phyloP scores from a whole-genome alignment of 495 filamentous ascomycete genomes.

The Neurospora sp. region DNA sequence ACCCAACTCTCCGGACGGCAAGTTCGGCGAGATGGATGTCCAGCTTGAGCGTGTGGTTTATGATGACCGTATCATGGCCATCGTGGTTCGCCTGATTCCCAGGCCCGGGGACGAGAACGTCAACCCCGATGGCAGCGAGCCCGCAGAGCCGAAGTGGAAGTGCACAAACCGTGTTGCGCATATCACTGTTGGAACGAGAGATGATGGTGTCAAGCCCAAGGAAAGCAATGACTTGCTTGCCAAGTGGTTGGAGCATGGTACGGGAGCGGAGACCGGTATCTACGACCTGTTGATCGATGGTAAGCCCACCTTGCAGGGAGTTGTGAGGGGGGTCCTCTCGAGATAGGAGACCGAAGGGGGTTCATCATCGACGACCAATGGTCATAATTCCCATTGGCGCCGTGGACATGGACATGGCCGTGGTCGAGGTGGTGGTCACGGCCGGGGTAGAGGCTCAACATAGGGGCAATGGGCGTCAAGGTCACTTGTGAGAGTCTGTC shows the following conservation, averaged over 20 bases:
- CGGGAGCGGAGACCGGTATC: conserved; percentile 34
- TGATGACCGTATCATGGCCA: conserved; percentile 76
- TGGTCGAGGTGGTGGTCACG: not conserved
- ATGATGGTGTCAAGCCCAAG: conserved; percentile 67
- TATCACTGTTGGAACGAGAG: conserved; percentile 76
- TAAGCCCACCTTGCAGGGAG: conserved; percentile 28
- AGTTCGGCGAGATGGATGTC: conserved; percentile 38
- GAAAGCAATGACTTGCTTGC: conserved; percentile 81
- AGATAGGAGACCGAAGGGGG: conserved; percentile 20
- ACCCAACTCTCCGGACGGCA: conserved; percentile 22
- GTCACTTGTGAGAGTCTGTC: not conserved
- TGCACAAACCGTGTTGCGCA: conserved; percentile 75
- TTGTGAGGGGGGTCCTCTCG: conserved; percentile 34
- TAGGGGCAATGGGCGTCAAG: not conserved
- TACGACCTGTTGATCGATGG: conserved; percentile 38
- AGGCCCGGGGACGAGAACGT: conserved; percentile 6
- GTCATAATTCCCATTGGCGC: not conserved
- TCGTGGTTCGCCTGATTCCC: conserved; percentile 59
- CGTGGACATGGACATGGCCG: not conserved
- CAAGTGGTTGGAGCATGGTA: conserved; percentile 50
- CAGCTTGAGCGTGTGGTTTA: conserved; percentile 57
- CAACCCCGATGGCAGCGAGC: conserved; percentile 25
- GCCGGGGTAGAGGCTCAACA: not conserved
- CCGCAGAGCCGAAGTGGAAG: conserved; percentile 37
- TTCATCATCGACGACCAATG: not conserved